Evolutionary conservation across 805 yeast genomes (phyloP), one percentile per base, ranked within the genome.

Genomic region (Lachancea sp.): DNA sequence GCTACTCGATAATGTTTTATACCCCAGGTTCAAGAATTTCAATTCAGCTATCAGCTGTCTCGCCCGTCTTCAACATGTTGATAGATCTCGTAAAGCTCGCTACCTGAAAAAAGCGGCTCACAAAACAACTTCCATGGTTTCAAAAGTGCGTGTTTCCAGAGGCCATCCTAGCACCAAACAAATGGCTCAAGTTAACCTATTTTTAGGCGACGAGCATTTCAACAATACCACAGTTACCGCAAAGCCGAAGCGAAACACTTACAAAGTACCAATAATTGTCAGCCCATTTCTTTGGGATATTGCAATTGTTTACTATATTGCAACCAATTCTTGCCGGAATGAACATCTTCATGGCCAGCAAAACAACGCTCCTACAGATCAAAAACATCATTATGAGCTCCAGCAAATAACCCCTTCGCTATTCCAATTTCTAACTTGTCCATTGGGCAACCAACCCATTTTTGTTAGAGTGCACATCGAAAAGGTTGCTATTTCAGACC

Each of bases 11-110:
- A 72, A 85, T 50, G 65, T 86, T 6, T 65, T 90, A 22, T 89
- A 89, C 55, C 97, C 97, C 2, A 69, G 97, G 43, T 88, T 78
- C 56, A 69, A 79, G 2, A 75, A 74, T 31, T 73, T 83, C 49
- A 69, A 67, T 41, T 78, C 78, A 52, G 67, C 75, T 1, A 65
- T 82, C 4, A 62, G 66, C 1, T 70, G 71, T 11, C 53, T 60
- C 35, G 56, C 57, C 1, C 41, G 49, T 17, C 32, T 53, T n/a
- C 51, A 49, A 26, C 44, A 55, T 25, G 53, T 75, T 10, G 66
- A 68, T 33, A 59, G 45, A 38, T 30, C 38, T 20, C 41, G 34
- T 35, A 42, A 19, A 18, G 59, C 25, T 25, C 35, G 22, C 15
- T 37, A 26, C 13, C 8, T 43, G 2, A 54, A 53, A 6, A 50